Evolutionary conservation across 2,329 filamentous ascomycete genomes (phyloP).

Genomic region (Drechmeria coniospora): DNA sequence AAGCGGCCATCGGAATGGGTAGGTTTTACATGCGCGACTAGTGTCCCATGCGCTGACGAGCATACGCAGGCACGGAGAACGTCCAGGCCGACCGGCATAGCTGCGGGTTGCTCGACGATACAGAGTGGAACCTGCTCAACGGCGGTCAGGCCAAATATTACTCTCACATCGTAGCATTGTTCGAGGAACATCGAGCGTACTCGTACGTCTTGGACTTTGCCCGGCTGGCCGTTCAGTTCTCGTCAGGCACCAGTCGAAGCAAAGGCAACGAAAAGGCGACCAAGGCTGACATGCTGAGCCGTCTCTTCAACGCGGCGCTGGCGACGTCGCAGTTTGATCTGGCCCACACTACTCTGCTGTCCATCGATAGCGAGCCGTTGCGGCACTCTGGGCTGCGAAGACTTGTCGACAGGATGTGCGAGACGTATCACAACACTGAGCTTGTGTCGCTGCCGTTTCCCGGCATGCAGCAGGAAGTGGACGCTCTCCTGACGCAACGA

Average conservation of each 20-base stretch:
- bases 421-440: conserved; percentile 46
- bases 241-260: conserved; percentile 13
- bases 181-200: conserved; percentile 61
- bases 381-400: conserved; percentile 56
- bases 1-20: conserved; percentile 72
- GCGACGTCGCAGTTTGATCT: conserved; percentile 66
- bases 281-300: conserved; percentile 59
- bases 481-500: conserved; percentile 58
- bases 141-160: conserved; percentile 73
- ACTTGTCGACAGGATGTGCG: conserved; percentile 55
- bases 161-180: conserved; percentile 69
- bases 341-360: conserved; percentile 64
- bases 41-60: conserved; percentile 2
- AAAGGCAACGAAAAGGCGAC: conserved; percentile 21
- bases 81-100: conserved; percentile 37
- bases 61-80: conserved; percentile 25
- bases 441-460: conserved; percentile 68
- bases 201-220: conserved; percentile 77
- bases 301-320: conserved; percentile 70
- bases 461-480: conserved; percentile 61
- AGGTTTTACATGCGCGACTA: too few species aligned
- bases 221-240: conserved; percentile 55
- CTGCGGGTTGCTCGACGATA: conserved; percentile 55
- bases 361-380: conserved; percentile 56
- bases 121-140: conserved; percentile 54